Percentiles rank a stretch among this genome's conserved stretches.
Evolutionary conservation across 1,284 basidiomycete species (phyloP).

Genomic region (Cutaneotrichosporon sp.): DNA sequence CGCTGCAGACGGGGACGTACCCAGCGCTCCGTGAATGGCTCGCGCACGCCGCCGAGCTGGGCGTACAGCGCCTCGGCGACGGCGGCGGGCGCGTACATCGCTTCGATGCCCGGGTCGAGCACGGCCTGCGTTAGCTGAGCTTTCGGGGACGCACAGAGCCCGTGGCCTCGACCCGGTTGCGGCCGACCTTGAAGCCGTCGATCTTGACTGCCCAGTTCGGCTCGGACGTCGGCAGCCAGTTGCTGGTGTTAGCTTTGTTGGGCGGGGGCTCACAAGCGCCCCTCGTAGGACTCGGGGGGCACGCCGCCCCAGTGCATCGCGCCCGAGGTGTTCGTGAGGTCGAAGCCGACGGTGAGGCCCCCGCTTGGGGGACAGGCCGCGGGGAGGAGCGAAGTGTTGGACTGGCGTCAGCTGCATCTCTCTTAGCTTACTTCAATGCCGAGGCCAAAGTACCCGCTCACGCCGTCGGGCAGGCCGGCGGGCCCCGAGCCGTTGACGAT

Average conservation of each 20-base stretch:
- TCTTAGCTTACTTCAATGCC: conserved; percentile 48
- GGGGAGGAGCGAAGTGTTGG: background rate
- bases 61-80: conserved; percentile 39
- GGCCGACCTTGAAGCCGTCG: conserved; percentile 32
- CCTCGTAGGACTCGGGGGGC: conserved; percentile 31
- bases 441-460: conserved; percentile 44
- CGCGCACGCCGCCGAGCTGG: conserved; percentile 27
- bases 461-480: background rate
- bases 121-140: conserved; percentile 28
- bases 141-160: background rate
- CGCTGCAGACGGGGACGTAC: background rate
- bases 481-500: background rate
- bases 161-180: conserved; percentile 15
- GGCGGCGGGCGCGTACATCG: conserved; percentile 38
- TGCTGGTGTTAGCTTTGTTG: conserved; percentile 27
- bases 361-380: background rate
- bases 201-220: conserved; percentile 39
- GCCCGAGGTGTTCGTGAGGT: conserved; percentile 34
- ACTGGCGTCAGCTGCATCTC: conserved; percentile 10
- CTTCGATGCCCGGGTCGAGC: conserved; percentile 47
- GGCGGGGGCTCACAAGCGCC: conserved; percentile 42
- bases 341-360: conserved; percentile 39
- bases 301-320: conserved; percentile 50
- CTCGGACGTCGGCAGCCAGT: conserved; percentile 39
- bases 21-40: conserved; percentile 1